These are phyloP conservation scores for Daldinia decipiens DNA, from an alignment of 495 filamentous ascomycete species.

Conservation along the genomic window DNA sequence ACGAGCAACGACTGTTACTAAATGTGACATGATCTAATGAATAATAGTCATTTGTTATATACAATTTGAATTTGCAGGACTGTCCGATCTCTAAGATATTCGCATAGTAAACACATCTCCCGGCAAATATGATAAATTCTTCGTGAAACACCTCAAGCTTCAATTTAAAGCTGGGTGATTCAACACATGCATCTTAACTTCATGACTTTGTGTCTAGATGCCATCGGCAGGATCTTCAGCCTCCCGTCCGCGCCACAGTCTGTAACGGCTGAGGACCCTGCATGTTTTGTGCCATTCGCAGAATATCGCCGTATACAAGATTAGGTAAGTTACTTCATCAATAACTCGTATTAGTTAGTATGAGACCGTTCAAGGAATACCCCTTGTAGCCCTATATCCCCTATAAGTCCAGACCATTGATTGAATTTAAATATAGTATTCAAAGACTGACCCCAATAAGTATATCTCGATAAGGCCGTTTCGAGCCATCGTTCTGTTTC, in stretches of 20 bases:
- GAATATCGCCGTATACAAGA: conserved; percentile 9
- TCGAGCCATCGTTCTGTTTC: no score
- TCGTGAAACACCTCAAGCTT: conserved; percentile 14
- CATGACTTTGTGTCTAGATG: conserved; percentile 10
- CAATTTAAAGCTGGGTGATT: conserved; percentile 3
- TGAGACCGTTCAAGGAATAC: not conserved
- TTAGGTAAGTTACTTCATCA: not conserved
- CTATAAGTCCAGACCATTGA: no score
- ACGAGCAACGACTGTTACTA: not conserved
- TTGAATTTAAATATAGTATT: no score
- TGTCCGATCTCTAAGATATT: not conserved
- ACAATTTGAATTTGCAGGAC: not conserved
- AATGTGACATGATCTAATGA: not conserved
- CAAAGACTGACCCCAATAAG: no score
- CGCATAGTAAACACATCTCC: not conserved
- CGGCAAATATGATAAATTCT: not conserved
- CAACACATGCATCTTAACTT: conserved; percentile 14
- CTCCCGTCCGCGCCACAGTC: not conserved
- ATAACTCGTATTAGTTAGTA: conserved; percentile 10
- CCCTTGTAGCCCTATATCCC: conserved; percentile 13
- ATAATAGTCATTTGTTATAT: not conserved
- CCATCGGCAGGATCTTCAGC: conserved; percentile 10
- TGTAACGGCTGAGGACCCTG: not conserved
- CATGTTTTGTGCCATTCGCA: conserved; percentile 31
- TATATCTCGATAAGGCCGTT: no score